Conservation (phyloP, 192 early-diverging fungal genomes). For the Backusella parvicylindrica region DNA sequence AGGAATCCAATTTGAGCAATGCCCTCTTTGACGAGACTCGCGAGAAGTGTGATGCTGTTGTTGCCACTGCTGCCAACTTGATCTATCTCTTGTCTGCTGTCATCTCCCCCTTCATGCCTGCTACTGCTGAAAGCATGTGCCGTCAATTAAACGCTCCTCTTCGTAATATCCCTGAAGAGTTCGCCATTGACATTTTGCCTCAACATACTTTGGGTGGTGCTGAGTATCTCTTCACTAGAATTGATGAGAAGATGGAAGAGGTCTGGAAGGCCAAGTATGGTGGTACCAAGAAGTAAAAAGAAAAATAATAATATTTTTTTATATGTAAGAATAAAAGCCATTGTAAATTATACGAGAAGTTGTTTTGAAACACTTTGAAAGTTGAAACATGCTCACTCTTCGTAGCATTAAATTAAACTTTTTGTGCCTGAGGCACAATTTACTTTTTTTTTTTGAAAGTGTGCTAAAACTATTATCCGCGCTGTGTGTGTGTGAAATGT, state of each 20-base stretch:
- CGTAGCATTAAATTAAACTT: background rate
- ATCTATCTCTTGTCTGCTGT: slow-evolving; percentile 86
- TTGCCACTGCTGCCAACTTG: slow-evolving; percentile 80
- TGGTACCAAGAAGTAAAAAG: background rate
- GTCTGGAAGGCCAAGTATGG: slow-evolving; percentile 78
- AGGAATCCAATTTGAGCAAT: slow-evolving; percentile 92
- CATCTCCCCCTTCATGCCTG: slow-evolving; percentile 92
- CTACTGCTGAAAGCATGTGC: slow-evolving; percentile 72
- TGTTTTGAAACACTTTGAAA: background rate
- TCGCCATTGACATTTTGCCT: slow-evolving; percentile 68
- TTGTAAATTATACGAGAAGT: background rate
- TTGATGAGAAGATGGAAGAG: slow-evolving; percentile 84
- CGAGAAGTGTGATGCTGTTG: slow-evolving; percentile 82
- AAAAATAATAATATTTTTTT: background rate
- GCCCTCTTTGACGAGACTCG: slow-evolving; percentile 75
- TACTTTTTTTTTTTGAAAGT: background rate
- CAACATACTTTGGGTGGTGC: slow-evolving; percentile 85
- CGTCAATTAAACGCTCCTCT: slow-evolving; percentile 82
- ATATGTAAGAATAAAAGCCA: background rate
- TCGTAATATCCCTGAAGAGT: slow-evolving; percentile 75
- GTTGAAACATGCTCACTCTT: background rate
- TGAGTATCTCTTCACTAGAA: slow-evolving; percentile 88
- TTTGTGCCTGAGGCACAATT: background rate
- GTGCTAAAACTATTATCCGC: background rate
- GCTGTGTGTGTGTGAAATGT: background rate